Evolutionary conservation across 306 rosid species (phyloP), one percentile per base, ranked within the genome.

Genomic region (Malus sylvestris): DNA sequence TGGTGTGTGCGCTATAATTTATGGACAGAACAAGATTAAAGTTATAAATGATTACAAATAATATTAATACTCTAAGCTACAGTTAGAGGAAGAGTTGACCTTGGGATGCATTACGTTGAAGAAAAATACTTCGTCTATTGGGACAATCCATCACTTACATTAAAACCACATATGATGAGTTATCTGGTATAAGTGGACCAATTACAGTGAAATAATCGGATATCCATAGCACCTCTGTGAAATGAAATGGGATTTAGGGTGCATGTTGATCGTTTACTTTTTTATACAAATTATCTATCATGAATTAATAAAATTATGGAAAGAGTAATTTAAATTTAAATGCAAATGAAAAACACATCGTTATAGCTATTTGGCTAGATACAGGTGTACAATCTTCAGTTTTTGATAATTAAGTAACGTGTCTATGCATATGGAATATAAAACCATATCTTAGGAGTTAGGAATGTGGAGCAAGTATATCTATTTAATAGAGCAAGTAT

Each of bases 61-160:
- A 49, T 49, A 49, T 14, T 49, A 49, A 49, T 49, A 1, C 53
- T 49, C 16, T 49, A 49, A 49, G 19, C 8, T 49, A 15, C 8
- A 15, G 14, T 46, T 4, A 14, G 16, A 5, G 19, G 2, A 14
- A 5, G 5, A 15, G 8, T 49, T 49, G 1, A 49, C 16, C 2
- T 3, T 15, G 18, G 3, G 0, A 0, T 0, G 8, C 1, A 15
- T 0, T 49, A 1, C 1, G 8, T 15, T 49, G 55, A 15, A 49
- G 20, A 49, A 49, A 0, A 6, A 49, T 14, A 4, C 1, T 49
- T 1, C 8, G 6, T 49, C 55, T 15, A 5, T 0, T 4, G 8
- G 8, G 18, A 4, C 19, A 49, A 49, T 49, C 19, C 55, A 49
- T 19, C 3, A 13, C 55, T 49, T 15, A 15, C 8, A 49, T 15